Percentiles rank a stretch among this genome's conserved stretches.
phyloP scores from a whole-genome alignment of 225 moss, liverwort and hornwort genomes.

The Straminergon stramineum region DNA sequence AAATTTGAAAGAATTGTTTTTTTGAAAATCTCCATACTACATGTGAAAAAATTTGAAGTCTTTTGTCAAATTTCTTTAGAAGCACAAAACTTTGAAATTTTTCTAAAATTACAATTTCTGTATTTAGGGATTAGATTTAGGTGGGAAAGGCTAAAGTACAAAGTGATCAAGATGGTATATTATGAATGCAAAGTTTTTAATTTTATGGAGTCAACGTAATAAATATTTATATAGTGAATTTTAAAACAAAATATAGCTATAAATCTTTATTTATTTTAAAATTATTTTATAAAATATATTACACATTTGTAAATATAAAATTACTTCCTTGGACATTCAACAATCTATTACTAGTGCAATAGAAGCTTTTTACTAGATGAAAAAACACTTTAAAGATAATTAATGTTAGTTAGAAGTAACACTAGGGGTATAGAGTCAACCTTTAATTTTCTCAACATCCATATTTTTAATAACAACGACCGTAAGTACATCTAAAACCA shows the following conservation, averaged over 20 bases:
- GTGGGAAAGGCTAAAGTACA: too few species aligned
- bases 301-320: accelerated
- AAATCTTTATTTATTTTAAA: neutral
- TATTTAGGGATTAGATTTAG: accelerated
- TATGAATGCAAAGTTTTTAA: neutral
- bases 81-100: neutral
- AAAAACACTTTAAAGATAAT: neutral
- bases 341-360: neutral
- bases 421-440: neutral
- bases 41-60: neutral
- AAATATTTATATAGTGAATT: too few species aligned
- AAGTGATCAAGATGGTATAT: neutral
- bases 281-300: neutral
- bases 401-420: neutral
- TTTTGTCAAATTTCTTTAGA: neutral
- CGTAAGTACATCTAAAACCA: neutral
- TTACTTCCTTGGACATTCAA: neutral
- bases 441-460: neutral
- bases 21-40: accelerated
- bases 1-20: neutral
- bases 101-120: neutral
- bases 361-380: neutral
- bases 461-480: neutral
- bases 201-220: neutral
- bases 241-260: too few species aligned